Conservation (phyloP, 1,139 yeast species). For the Pichia sp. region DNA sequence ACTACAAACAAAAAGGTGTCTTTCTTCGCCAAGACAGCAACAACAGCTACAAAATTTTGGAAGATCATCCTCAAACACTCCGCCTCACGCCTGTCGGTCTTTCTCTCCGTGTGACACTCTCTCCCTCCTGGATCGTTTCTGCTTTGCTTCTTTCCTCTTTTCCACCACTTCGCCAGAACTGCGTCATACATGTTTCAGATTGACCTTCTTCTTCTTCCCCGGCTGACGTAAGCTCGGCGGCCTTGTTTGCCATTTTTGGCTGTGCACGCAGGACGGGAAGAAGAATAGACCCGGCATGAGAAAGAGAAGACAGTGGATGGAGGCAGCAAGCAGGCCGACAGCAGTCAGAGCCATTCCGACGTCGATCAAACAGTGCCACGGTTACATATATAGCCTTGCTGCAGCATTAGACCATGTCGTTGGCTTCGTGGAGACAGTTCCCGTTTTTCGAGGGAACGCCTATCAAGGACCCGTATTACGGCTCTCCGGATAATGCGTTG, state of each 20-base stretch:
- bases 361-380: too few species aligned
- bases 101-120: background rate
- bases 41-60: background rate
- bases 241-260: background rate
- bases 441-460: slow-evolving; percentile 84
- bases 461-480: slow-evolving; percentile 73
- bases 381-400: too few species aligned
- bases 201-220: background rate
- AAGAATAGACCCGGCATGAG: too few species aligned
- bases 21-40: background rate
- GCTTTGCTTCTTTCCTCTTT: background rate
- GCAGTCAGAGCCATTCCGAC: too few species aligned
- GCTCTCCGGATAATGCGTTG: slow-evolving; percentile 51
- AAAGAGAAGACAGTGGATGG: too few species aligned
- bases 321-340: too few species aligned
- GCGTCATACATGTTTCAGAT: slow-evolving; percentile 8
- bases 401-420: slow-evolving; percentile 32
- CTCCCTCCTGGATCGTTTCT: background rate
- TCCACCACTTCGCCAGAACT: background rate
- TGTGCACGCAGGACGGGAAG: background rate
- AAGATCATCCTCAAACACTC: background rate
- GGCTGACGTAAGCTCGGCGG: background rate
- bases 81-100: background rate
- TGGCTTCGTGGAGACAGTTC: slow-evolving; percentile 75
- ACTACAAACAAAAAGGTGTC: background rate